These are phyloP conservation scores for Raddia distichophylla DNA, from an alignment of 176 grass and related monocot species.

Conservation along the genomic window DNA sequence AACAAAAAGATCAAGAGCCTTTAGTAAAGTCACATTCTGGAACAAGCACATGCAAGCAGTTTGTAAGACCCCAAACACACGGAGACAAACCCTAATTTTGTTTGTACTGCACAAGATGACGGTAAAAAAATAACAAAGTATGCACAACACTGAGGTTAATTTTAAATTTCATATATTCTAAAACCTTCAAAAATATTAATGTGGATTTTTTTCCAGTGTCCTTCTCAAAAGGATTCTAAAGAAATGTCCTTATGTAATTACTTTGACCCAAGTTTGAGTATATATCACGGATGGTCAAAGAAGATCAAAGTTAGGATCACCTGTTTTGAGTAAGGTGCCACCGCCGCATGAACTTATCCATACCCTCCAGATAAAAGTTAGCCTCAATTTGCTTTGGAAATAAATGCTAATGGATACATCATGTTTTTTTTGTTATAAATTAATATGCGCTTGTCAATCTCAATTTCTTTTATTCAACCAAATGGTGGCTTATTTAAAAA, in stretches of 20 bases:
- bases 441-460: not conserved
- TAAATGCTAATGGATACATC: constrained; percentile 26
- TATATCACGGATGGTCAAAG: too few species aligned
- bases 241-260: not conserved
- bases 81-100: not conserved
- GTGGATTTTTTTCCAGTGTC: not conserved
- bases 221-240: not conserved
- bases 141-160: not conserved
- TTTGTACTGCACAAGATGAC: not conserved
- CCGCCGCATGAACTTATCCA: not conserved
- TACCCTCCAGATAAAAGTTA: not conserved
- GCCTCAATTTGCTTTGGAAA: not conserved
- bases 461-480: constrained; percentile 8
- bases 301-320: not conserved
- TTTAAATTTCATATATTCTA: not conserved
- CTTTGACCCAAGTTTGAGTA: not conserved
- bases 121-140: not conserved
- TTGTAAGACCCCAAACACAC: not conserved
- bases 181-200: constrained; percentile 5
- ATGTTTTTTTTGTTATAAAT: not conserved
- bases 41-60: not conserved
- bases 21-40: constrained; percentile 7
- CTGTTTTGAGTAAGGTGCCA: not conserved
- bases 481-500: not conserved
- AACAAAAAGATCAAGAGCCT: constrained; percentile 5